A percentile compares a stretch with the other conserved stretches of the same genome.
Conservation (phyloP, 192 early-diverging fungal genomes). For the Coemansia sp. region DNA sequence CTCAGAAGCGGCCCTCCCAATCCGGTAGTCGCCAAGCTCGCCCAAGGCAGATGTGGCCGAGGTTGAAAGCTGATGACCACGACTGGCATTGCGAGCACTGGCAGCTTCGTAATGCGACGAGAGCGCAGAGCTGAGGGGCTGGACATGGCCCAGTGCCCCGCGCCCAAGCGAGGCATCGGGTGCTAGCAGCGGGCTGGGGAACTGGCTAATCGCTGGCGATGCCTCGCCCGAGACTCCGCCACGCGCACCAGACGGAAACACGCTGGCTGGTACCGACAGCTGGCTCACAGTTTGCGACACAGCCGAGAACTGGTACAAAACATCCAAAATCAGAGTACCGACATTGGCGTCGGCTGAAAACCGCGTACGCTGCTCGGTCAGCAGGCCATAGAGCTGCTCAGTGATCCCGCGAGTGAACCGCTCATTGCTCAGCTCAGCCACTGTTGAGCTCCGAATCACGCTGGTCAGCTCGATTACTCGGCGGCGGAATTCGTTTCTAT, state of each 20-base stretch:
- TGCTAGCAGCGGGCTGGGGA: constrained; percentile 47
- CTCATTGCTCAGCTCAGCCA: constrained; percentile 50
- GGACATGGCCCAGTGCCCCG: constrained; percentile 17
- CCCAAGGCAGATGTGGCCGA: neutral
- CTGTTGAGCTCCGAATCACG: constrained; percentile 41
- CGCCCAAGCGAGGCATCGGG: constrained; percentile 33
- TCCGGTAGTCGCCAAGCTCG: constrained; percentile 34
- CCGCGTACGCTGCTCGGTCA: constrained; percentile 51
- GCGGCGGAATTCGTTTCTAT: constrained; percentile 44
- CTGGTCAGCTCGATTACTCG: constrained; percentile 45
- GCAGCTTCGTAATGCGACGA: constrained; percentile 19
- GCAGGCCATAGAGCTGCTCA: constrained; percentile 48
- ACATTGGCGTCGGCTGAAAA: constrained; percentile 41
- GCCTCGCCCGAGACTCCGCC: constrained; percentile 43
- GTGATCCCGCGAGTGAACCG: constrained; percentile 35
- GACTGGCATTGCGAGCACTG: constrained; percentile 14
- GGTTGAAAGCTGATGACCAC: neutral
- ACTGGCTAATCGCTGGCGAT: constrained; percentile 49
- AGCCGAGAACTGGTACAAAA: constrained; percentile 53
- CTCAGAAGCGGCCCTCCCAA: constrained; percentile 27
- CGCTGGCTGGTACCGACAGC: constrained; percentile 23
- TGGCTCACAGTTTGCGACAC: constrained; percentile 54
- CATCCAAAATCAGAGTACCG: constrained; percentile 48
- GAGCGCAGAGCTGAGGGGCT: constrained; percentile 39
- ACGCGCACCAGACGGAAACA: constrained; percentile 15